Evolutionary conservation across 805 yeast species (phyloP), one percentile per base, ranked within the genome.

Genomic region (Ogataea glucozyma): DNA sequence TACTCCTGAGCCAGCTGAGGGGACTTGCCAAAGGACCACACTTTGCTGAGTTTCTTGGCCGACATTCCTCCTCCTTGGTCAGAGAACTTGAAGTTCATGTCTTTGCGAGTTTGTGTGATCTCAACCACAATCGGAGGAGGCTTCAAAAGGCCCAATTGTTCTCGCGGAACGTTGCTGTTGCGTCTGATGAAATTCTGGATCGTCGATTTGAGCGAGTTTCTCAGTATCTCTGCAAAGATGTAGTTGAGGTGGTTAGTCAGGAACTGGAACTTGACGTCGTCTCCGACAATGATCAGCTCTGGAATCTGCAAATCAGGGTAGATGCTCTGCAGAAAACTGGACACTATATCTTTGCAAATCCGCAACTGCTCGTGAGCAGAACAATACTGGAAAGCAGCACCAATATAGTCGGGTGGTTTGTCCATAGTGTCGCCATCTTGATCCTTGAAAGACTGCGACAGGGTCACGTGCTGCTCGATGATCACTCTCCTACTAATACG

Each of bases 1-100:
- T 81, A 77, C 41, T 71, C 65, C 35, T 74, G 61, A 1, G 93
- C 87, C 13, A 76, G 57, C 39, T 71, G 73, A 3, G 86, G 81
- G 18, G 75, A 72, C 60, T 85, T 85, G 4, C 90, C 90, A 66
- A 93, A 91, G 0, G 95, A 85, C 96, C 97, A 91, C 7, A 89
- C 72, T 31, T 81, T 76, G 12, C 72, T 70, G 26, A 85, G 70
- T 24, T 79, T 73, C 16, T 75, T 76, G 33, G 74, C 72, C 9
- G 76, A 71, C 37, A 91, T 69, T 1, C 98, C 99, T 21, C 97
- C 97, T 3, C 97, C 97, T 52, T 77, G 82, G 63, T 91, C 99
- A 4, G 91, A 81, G 38, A 91, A 79, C 40, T 96, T 73, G 60
- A 91, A 84, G 3, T 82, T 70, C 20, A 88, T 81, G 35, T 81